Conservation (phyloP, 495 filamentous ascomycete genomes). For the Penicillium angulare region DNA sequence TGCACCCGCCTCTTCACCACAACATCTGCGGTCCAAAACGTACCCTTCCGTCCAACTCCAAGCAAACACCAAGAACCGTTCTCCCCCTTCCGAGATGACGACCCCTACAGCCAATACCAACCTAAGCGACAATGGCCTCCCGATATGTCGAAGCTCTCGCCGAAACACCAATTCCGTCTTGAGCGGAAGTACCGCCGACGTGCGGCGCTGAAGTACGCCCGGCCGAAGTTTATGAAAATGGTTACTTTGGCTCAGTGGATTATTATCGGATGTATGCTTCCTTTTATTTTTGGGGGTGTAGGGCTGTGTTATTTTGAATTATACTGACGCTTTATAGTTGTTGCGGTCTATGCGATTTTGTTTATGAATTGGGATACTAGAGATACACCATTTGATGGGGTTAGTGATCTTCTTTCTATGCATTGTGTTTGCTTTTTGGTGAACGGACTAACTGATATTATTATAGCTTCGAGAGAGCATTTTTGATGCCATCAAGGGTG, state of each 20-base stretch:
- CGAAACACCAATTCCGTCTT: constrained; percentile 77
- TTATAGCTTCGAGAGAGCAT: constrained; percentile 38
- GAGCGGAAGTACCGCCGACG: constrained; percentile 66
- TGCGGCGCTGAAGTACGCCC: constrained; percentile 66
- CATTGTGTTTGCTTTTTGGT: background rate
- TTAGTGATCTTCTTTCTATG: constrained; percentile 18
- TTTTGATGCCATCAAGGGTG: constrained; percentile 31
- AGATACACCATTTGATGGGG: constrained; percentile 59
- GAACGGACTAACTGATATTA: background rate
- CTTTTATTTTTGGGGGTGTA: background rate
- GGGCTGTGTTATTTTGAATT: background rate
- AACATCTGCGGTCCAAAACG: constrained; percentile 13
- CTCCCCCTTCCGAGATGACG: constrained; percentile 15
- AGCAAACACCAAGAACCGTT: constrained; percentile 20
- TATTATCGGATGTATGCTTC: constrained; percentile 59
- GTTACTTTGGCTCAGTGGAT: constrained; percentile 69
- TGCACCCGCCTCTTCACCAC: constrained; percentile 17
- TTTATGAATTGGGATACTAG: constrained; percentile 74
- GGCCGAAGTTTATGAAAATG: constrained; percentile 71
- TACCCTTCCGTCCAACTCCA: constrained; percentile 42
- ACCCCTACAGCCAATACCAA: constrained; percentile 59
- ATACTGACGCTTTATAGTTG: constrained; percentile 41
- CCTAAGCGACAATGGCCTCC: constrained; percentile 92
- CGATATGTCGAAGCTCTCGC: constrained; percentile 76
- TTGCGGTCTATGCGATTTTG: constrained; percentile 69